Evolutionary conservation across 2,329 filamentous ascomycete species (phyloP).

Genomic region (Fusarium sp.): DNA sequence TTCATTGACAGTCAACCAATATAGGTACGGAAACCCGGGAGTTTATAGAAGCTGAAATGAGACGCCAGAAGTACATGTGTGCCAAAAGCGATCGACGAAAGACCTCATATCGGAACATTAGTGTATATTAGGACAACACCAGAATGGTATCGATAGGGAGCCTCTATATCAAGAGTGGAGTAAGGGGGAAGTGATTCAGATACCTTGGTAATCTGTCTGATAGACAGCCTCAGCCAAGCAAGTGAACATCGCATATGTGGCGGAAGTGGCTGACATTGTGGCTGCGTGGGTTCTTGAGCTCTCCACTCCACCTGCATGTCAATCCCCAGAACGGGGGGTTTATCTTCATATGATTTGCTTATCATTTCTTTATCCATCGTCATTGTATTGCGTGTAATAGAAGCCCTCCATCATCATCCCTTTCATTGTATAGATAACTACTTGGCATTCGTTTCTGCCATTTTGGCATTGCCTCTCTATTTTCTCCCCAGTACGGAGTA

Average conservation of each 20-base stretch:
- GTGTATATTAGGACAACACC: background rate
- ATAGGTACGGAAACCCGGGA: too few relatives aligned
- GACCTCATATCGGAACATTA: background rate
- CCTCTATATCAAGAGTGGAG: background rate
- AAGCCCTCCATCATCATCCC: background rate
- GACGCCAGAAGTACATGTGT: background rate
- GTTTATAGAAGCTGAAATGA: background rate
- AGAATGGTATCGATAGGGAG: background rate
- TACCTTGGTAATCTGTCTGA: background rate
- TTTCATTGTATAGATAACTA: conserved; percentile 3
- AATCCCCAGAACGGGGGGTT: conserved; percentile 7
- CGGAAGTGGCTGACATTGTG: conserved; percentile 8
- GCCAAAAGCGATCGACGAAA: background rate
- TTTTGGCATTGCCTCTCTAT: background rate
- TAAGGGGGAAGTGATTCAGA: background rate
- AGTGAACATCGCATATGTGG: conserved; percentile 1
- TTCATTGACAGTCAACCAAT: background rate
- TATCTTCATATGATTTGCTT: conserved; percentile 25
- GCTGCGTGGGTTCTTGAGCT: background rate
- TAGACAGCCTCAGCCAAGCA: background rate
- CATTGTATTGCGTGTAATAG: conserved; percentile 15
- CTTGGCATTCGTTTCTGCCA: conserved; percentile 13
- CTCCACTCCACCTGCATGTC: conserved; percentile 29
- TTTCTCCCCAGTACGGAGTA: background rate
- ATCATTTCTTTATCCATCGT: conserved; percentile 24